phyloP scores from a whole-genome alignment of 768 basidiomycete species.

The Pleurotus tuoliensis region DNA sequence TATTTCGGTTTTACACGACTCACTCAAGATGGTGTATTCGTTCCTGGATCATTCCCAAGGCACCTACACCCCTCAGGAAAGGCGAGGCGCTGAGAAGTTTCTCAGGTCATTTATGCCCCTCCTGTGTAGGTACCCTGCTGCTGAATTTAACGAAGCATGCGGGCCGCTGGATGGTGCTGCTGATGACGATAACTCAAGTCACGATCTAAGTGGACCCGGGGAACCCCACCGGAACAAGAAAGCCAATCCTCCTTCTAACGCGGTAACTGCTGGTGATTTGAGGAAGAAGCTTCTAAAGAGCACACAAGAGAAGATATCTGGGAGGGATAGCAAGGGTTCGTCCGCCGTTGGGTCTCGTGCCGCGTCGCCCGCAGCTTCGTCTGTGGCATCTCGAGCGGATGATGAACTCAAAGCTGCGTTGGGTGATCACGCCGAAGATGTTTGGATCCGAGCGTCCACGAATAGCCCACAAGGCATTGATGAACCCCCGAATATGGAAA shows the following conservation, averaged over 20 bases:
- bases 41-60: slow-evolving; percentile 87
- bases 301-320: slow-evolving; percentile 52
- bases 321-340: slow-evolving; percentile 22
- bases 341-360: slow-evolving; percentile 18
- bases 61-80: slow-evolving; percentile 66
- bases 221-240: slow-evolving; percentile 40
- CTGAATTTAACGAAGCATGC: slow-evolving; percentile 63
- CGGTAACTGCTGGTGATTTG: slow-evolving; percentile 59
- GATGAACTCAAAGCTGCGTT: slow-evolving; percentile 23
- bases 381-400: slow-evolving; percentile 14
- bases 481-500: slow-evolving; percentile 22
- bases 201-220: slow-evolving; percentile 24
- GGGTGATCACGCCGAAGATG: slow-evolving; percentile 31
- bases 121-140: slow-evolving; percentile 66
- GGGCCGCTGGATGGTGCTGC: slow-evolving; percentile 50
- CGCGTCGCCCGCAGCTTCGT: slow-evolving; percentile 10
- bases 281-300: slow-evolving; percentile 80
- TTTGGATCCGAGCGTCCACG: slow-evolving; percentile 58
- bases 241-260: slow-evolving; percentile 34
- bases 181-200: slow-evolving; percentile 27
- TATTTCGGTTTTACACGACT: slow-evolving; percentile 78
- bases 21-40: slow-evolving; percentile 83
- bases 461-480: slow-evolving; percentile 18
- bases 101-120: slow-evolving; percentile 80
- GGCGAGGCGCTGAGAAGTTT: slow-evolving; percentile 81